Evolutionary conservation across 495 filamentous ascomycete species (phyloP).

Genomic region (Usnea hakonensis): DNA sequence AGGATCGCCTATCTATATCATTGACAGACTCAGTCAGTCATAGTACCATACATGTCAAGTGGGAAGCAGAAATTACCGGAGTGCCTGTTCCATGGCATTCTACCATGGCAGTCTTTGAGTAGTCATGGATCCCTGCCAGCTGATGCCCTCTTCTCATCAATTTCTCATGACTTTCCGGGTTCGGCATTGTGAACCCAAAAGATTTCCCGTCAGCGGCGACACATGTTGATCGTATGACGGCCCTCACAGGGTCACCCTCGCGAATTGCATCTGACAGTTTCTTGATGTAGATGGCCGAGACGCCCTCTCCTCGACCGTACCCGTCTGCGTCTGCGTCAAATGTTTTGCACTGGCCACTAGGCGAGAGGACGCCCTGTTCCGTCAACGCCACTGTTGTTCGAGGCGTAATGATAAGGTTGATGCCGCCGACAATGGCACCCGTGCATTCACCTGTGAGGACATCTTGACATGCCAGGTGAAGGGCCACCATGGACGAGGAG

Average conservation of each 20-base stretch:
- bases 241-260: constrained; percentile 32
- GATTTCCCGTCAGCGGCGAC: constrained; percentile 33
- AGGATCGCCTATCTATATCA: constrained; percentile 2
- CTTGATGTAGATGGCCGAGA: constrained; percentile 34
- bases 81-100: constrained; percentile 41
- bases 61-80: constrained; percentile 9
- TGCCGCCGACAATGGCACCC: constrained; percentile 37
- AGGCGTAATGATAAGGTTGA: constrained; percentile 37
- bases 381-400: constrained; percentile 26
- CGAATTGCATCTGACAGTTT: constrained; percentile 29
- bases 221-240: constrained; percentile 31
- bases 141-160: constrained; percentile 33
- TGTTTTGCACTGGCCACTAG: constrained; percentile 39
- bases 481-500: constrained; percentile 29
- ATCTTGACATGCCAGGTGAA: constrained; percentile 33
- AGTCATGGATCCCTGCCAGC: constrained; percentile 26
- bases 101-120: constrained; percentile 19
- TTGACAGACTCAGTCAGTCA: too few species aligned
- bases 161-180: constrained; percentile 24
- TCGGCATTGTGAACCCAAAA: constrained; percentile 22
- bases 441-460: constrained; percentile 33
- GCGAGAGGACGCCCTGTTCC: constrained; percentile 27
- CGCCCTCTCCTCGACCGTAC: constrained; percentile 54
- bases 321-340: constrained; percentile 58
- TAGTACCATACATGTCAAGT: too few species aligned